These are phyloP conservation scores for Ceratocystis huliohia DNA, from an alignment of 2,329 filamentous ascomycete species.

Conservation along the genomic window DNA sequence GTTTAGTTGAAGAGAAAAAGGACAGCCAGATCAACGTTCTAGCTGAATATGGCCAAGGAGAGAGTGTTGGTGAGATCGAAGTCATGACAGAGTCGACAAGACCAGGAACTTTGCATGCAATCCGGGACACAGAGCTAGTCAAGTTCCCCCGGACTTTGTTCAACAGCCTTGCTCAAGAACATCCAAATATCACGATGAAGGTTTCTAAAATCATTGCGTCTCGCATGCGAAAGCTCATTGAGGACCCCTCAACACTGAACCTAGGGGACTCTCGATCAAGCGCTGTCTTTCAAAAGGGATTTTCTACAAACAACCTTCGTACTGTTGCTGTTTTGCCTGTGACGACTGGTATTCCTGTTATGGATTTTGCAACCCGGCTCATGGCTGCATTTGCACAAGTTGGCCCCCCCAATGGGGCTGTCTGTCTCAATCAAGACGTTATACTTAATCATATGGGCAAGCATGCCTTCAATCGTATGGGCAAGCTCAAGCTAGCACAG, in stretches of 20 bases:
- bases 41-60: slow-evolving; percentile 90
- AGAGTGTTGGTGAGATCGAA: slow-evolving; percentile 93
- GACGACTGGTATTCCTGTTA: slow-evolving; percentile 78
- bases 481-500: slow-evolving; percentile 86
- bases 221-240: slow-evolving; percentile 78
- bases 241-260: slow-evolving; percentile 59
- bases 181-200: slow-evolving; percentile 96
- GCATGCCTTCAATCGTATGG: slow-evolving; percentile 95
- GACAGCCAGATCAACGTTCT: slow-evolving; percentile 74
- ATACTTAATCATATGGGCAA: slow-evolving; percentile 91
- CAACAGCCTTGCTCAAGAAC: slow-evolving; percentile 93
- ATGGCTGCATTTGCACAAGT: slow-evolving; percentile 83
- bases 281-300: slow-evolving; percentile 41
- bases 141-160: slow-evolving; percentile 94
- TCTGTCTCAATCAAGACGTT: slow-evolving; percentile 80
- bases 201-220: slow-evolving; percentile 97
- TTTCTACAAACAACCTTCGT: slow-evolving; percentile 80
- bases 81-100: slow-evolving; percentile 88
- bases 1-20: slow-evolving; percentile 69
- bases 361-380: slow-evolving; percentile 84
- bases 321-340: slow-evolving; percentile 89
- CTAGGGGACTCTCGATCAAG: slow-evolving; percentile 42
- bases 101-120: slow-evolving; percentile 86
- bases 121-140: slow-evolving; percentile 88
- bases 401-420: slow-evolving; percentile 77